Base-by-base conservation (phyloP, 768 basidiomycete genomes). In the Suillus tomentosus region DNA sequence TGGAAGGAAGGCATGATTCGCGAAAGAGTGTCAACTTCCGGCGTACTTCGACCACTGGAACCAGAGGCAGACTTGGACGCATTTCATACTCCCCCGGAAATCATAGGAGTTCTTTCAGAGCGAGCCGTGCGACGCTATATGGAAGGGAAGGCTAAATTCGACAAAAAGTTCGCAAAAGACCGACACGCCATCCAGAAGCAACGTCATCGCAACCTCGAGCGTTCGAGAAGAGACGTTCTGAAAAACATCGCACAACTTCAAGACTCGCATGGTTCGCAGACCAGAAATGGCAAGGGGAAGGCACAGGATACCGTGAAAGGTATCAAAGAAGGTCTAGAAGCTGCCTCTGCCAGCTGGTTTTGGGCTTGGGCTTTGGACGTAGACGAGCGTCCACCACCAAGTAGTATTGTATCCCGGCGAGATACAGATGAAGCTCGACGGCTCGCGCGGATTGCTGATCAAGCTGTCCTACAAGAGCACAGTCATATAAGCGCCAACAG, bases 321-420 rank as follows among this genome's bases (percentile, higher is more conserved):
- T 11, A 62, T 75, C 50, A 68, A 64, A 67, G 72, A 76, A 47
- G 78, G 70, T 5, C 54, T 73, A 14, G 82, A 80, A 64, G 78
- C 78, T 48, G 77, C 79, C 7, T 80, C 83, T 36, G 86, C 82
- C 53, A 83, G 82, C 66, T 91, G 88, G 89, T 84, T 81, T 36
- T 95, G 92, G 89, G 87, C 88, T 22, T 98, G 92, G 95, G 94
- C 89, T 7, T 75, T 94, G 63, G 89, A 93, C 65, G 86, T 81
- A 17, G 79, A 85, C 59, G 95, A 97, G 77, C 80, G 82, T 22
- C 96, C 96, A 3, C 96, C 96, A 5, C 92, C 96, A 3, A 92
- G 90, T 69, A 95, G 94, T 61, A 94, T 98, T 68, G 92, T 92
- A 39, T 88, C 92, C n/a, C 80, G 95, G 63, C 78, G 95, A 61